Conservation (phyloP, 768 basidiomycete species). For the Leccinellum luteum region DNA sequence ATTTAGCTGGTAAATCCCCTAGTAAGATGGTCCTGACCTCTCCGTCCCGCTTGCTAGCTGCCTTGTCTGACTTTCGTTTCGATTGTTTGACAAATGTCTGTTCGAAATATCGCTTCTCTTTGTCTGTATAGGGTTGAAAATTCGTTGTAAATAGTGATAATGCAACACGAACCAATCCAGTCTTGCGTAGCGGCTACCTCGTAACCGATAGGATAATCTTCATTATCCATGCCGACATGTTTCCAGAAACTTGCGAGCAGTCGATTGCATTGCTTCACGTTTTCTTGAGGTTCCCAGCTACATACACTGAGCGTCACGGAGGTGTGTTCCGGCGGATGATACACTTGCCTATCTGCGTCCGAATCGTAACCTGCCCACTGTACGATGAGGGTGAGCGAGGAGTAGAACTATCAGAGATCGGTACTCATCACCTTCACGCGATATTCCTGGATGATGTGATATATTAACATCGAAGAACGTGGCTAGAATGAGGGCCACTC, state of each 20-base stretch:
- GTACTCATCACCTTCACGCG: slow-evolving; percentile 54
- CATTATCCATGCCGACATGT: slow-evolving; percentile 54
- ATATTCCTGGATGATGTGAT: slow-evolving; percentile 49
- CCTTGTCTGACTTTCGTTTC: slow-evolving; percentile 15
- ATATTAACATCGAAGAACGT: background rate
- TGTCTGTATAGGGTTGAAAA: slow-evolving; percentile 25
- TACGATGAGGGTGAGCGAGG: slow-evolving; percentile 4
- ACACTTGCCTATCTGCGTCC: slow-evolving; percentile 51
- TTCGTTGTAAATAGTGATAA: background rate
- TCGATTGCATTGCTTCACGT: slow-evolving; percentile 55
- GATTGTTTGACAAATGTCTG: slow-evolving; percentile 25
- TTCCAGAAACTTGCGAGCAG: slow-evolving; percentile 65
- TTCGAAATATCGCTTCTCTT: slow-evolving; percentile 39
- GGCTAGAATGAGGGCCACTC: slow-evolving; percentile 16
- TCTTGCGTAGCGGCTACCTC: slow-evolving; percentile 38
- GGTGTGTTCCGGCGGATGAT: background rate
- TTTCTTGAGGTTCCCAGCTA: slow-evolving; percentile 70
- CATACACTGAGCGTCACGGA: background rate
- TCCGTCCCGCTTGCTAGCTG: slow-evolving; percentile 17
- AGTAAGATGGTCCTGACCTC: slow-evolving; percentile 11
- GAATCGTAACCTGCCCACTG: slow-evolving; percentile 70
- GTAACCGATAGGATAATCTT: slow-evolving; percentile 51
- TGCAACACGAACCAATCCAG: slow-evolving; percentile 55
- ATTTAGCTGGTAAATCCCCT: background rate
- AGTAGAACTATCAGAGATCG: background rate